Base-by-base conservation (phyloP, 2,329 filamentous ascomycete genomes). In the Fusarium armeniacum region DNA sequence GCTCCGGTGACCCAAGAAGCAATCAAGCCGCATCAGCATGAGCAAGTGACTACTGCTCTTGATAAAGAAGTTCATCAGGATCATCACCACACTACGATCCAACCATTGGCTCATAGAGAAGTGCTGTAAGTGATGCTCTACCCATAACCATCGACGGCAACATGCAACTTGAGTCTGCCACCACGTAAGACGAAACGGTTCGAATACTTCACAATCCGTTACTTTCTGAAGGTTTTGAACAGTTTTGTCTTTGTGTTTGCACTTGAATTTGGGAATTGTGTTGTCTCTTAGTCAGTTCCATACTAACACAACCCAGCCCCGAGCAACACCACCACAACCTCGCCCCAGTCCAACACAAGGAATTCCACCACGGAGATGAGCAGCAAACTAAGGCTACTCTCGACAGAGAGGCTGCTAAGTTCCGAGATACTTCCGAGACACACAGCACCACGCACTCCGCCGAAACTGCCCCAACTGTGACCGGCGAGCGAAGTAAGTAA, bases 61-160 rank as follows among this genome's bases (percentile, higher is more conserved):
- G 89, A 93, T 75, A 87, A 86, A 70, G 90, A 93, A 72, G 81
- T 92, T 6, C 90, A 93, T 75, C 90, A 92, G 76, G 88, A 92
- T 62, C 90, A 93, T 73, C 88, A 91, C 77, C 89, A 93, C 77
- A 91, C 89, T 47, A 89, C 88, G 0, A 81, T 92, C 2, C 90
- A 93, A 79, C 90, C 90, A 0, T 80, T 93, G 26, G 45, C 70
- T 15, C 62, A 67, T 18, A 73, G 74, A 35, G 78, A 81, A 55
- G 71, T 62, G 60, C 79, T 83, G 67, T 87, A 87, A 73, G 82
- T 83, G 3, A 6, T 4, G 12, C 5, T 3, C 10, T 11, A 9
- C n/a, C n/a, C 3, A 20, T 20, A 18, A 16, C 4, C 7, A 7
- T 4, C 16, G 18, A 16, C 15, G 9, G 6, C 15, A 35, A 35